Evolutionary conservation across 805 yeast species (phyloP), one percentile per base, ranked within the genome.

Genomic region (Candida dendrica): DNA sequence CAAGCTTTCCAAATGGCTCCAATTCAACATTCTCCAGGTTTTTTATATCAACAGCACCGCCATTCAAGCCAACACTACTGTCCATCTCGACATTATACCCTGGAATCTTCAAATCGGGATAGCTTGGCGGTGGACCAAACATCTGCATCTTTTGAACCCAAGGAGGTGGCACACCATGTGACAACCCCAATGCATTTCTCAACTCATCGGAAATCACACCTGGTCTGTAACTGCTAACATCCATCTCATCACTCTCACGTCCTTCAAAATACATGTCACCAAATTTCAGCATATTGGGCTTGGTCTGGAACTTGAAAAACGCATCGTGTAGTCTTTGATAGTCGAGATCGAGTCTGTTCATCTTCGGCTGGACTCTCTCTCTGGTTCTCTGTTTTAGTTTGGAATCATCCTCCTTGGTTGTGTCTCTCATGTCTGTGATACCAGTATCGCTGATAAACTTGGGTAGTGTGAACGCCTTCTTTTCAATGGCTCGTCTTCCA

Each of bases 251-350:
- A 13, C 66, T 51, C 42, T 81, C 88, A 48, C 81, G 71, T 5
- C 90, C 91, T 56, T 90, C 97, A 52, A 72, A 84, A 60, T 77
- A 88, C 10, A 85, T 59, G 43, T 87, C 91, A 13, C 98, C 98
- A 61, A 69, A 81, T 2, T 67, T 70, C 18, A 76, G 70, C 38
- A 91, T 51, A 35, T 71, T 66, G 0, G 97, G 97, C 51, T 79
- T 81, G 0, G 80, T 69, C 53, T 91, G 96, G 52, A 74, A 66
- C 56, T 81, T 82, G 71, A 88, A 90, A 55, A 91, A 90, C 0
- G 96, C 95, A 58, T 86, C 85, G 56, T 87, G 80, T 17, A 91
- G 61, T 48, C 79, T 84, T 47, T 76, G 81, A 57, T 84, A 90
- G 60, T 91, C 97, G 19, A 93, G 74, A 58, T 91, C 98, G 18